A percentile compares a stretch with the other conserved stretches of the same genome.
Conservation (phyloP, 345 rosid species). For the Linum tenue region DNA sequence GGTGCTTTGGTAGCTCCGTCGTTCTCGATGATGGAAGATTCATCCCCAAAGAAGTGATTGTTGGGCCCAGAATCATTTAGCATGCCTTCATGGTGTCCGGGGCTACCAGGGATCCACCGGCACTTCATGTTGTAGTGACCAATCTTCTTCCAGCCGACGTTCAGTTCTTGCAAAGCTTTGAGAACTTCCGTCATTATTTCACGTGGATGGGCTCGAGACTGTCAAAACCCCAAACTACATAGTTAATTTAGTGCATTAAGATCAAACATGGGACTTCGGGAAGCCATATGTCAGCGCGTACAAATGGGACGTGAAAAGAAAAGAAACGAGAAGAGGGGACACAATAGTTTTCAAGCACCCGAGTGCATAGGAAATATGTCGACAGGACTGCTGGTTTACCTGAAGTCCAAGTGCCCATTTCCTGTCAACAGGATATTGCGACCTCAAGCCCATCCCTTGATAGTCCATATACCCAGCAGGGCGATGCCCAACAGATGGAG, state of each 20-base stretch:
- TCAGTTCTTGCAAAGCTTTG: constrained; percentile 72
- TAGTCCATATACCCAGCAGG: constrained; percentile 64
- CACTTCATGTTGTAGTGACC: constrained; percentile 96
- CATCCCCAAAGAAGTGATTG: constrained; percentile 61
- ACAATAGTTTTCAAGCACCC: background rate
- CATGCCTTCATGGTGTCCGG: constrained; percentile 59
- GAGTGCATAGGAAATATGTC: background rate
- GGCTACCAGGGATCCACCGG: constrained; percentile 62
- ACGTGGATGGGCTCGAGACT: constrained; percentile 86
- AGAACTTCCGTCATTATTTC: constrained; percentile 87
- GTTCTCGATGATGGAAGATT: constrained; percentile 47
- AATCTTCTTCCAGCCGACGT: constrained; percentile 90
- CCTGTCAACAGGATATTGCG: constrained; percentile 52
- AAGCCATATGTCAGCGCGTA: too few species aligned
- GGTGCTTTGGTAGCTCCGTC: constrained; percentile 35
- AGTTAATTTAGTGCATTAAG: background rate
- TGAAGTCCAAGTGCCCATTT: constrained; percentile 97
- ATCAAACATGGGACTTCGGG: background rate
- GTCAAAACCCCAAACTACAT: constrained; percentile 12
- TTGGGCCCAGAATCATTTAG: constrained; percentile 40
- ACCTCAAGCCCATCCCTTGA: constrained; percentile 53
- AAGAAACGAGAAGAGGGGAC: background rate
- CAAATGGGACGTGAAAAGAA: background rate
- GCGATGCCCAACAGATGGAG: constrained; percentile 49
- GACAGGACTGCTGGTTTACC: constrained; percentile 31